Evolutionary conservation across 1,139 yeast species (phyloP).

Genomic region (Geotrichum restrictum): DNA sequence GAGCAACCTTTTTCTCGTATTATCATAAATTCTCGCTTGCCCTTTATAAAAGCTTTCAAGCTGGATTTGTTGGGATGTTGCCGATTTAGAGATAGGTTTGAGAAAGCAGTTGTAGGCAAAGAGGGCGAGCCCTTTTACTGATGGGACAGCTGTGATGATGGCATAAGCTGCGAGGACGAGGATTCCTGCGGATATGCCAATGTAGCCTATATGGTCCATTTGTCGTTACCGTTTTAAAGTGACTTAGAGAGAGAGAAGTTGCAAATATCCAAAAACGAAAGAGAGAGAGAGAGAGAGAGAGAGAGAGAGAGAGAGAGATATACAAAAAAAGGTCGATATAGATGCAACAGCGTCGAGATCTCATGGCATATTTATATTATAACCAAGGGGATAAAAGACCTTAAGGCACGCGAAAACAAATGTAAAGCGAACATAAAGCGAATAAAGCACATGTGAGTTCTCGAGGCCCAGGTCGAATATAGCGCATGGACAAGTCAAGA

Average conservation of each 20-base stretch:
- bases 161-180: conserved; percentile 6
- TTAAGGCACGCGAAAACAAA: too few species aligned
- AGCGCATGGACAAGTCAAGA: too few species aligned
- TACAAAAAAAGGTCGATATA: too few species aligned
- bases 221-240: neutral
- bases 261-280: neutral
- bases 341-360: too few species aligned
- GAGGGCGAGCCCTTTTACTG: conserved; percentile 22
- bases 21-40: conserved; percentile 72
- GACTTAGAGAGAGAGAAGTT: neutral
- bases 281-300: neutral
- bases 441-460: too few species aligned
- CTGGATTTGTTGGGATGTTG: conserved; percentile 56
- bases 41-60: conserved; percentile 69
- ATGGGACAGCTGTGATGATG: neutral
- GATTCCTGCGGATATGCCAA: conserved; percentile 2
- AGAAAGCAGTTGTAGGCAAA: conserved; percentile 53
- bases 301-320: neutral
- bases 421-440: too few species aligned
- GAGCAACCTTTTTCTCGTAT: conserved; percentile 59
- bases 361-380: too few species aligned
- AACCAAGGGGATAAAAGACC: too few species aligned
- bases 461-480: too few species aligned
- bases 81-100: conserved; percentile 55
- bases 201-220: neutral